Percentiles rank a stretch among this genome's conserved stretches.
Conservation (phyloP, 1,284 basidiomycete genomes). For the Leccinum ponderosum region DNA sequence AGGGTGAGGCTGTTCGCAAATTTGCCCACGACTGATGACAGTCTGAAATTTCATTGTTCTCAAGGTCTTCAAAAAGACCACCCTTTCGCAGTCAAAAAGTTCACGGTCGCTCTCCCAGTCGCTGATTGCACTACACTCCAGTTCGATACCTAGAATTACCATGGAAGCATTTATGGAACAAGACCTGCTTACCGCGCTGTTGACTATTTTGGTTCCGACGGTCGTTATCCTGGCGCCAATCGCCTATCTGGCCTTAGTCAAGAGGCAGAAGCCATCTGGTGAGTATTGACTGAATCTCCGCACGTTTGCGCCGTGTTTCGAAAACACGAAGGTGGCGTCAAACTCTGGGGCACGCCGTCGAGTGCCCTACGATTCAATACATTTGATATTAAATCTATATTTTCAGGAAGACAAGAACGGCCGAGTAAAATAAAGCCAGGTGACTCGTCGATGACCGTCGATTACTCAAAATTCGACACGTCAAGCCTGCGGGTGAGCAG, state of each 20-base stretch:
- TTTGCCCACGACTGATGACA: neutral
- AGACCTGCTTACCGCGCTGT: conserved; percentile 3
- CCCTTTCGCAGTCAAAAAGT: neutral
- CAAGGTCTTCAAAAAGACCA: neutral
- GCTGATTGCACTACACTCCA: neutral
- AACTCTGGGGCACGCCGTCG: neutral
- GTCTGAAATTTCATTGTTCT: neutral
- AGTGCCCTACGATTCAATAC: neutral
- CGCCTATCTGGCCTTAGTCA: conserved; percentile 18
- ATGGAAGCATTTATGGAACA: conserved; percentile 4
- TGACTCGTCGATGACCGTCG: neutral
- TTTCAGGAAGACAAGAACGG: conserved; percentile 10
- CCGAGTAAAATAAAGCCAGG: neutral
- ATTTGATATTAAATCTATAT: conserved; percentile 17
- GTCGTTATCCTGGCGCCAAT: conserved; percentile 14
- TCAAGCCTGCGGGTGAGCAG: conserved; percentile 53
- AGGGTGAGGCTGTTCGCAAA: neutral
- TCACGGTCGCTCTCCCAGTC: neutral
- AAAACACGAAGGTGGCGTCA: neutral
- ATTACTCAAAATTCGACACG: conserved; percentile 26
- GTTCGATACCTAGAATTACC: neutral
- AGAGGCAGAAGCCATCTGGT: conserved; percentile 11
- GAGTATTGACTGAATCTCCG: conserved; percentile 2
- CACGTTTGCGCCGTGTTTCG: neutral
- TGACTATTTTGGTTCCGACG: conserved; percentile 10